Evolutionary conservation across 148 eudicot genomes (phyloP), one percentile per base, ranked within the genome.

Genomic region (Cornus controversa): DNA sequence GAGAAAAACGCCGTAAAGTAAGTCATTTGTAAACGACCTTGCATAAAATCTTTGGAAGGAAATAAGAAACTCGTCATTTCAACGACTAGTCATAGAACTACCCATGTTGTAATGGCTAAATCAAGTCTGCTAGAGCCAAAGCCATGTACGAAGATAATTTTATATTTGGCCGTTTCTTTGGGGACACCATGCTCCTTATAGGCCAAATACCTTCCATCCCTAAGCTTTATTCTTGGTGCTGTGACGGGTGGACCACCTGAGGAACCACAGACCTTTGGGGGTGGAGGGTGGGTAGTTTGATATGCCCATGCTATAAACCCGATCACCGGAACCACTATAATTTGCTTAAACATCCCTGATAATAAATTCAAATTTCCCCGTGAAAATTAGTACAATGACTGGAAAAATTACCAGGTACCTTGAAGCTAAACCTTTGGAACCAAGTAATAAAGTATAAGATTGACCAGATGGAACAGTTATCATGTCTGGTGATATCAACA

Each of bases 131-230:
- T 87, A 28, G 60, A 68, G 57, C 70, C 84, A 74, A 89, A 83
- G 34, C 88, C 91, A 75, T 87, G 97, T 69, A 82, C 79, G 82
- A 67, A 89, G 2, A 92, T 63, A 40, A 92, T 62, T 67, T 87
- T 90, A 63, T 70, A 79, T 62, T 81, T 86, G 40, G 97, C 92
- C 8, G 53, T 71, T 45, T 86, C 86, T 57, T 86, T 90, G 0
- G 90, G 77, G 10, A 90, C 92, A 24, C 97, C 97, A 34, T 45
- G 67, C 75, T 92, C 92, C 60, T 80, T 69, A 65, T 90, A 90
- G 42, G 97, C 91, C 89, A 92, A 77, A 78, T 87, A 74, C 66
- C 94, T 87, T 27, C 92, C 94, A 77, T 92, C 94, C 67, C 80
- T 86, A 60, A 92, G 85, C 72, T 80, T 76, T 60, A 79, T 66